Conservation (phyloP, 371 early-diverging fungal species). For the Dichotomocladium elegans region DNA sequence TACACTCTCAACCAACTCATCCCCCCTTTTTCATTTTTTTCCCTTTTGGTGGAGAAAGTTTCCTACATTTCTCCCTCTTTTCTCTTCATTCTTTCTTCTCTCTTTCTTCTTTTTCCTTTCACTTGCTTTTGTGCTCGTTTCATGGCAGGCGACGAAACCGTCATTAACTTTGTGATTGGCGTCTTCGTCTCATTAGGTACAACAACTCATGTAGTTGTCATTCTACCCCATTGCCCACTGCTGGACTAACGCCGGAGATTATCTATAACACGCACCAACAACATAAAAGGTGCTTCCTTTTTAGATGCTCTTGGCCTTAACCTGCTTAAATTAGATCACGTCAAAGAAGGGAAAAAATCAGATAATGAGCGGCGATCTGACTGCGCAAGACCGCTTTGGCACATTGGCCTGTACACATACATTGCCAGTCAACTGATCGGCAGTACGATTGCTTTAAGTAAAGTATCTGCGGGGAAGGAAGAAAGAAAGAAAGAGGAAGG, state of each 20-base stretch:
- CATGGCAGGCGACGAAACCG: conserved; percentile 37
- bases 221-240: too few species aligned
- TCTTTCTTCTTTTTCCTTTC: neutral
- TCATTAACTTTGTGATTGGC: conserved; percentile 58
- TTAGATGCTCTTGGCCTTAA: conserved; percentile 73
- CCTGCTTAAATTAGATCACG: conserved; percentile 65
- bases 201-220: too few species aligned
- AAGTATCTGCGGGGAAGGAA: conserved; percentile 11
- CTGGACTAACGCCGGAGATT: too few species aligned
- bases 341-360: conserved; percentile 48
- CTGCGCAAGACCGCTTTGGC: conserved; percentile 66
- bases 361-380: conserved; percentile 51
- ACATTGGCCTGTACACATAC: conserved; percentile 64
- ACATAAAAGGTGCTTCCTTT: conserved; percentile 41
- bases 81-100: neutral
- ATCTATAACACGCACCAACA: neutral
- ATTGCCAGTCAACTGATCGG: conserved; percentile 63
- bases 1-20: too few species aligned
- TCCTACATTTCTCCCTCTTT: conserved; percentile 6
- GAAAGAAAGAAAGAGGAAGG: conserved; percentile 1
- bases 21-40: conserved; percentile 4
- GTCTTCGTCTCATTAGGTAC: conserved; percentile 57
- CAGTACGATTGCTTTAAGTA: conserved; percentile 67
- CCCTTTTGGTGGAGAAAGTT: conserved; percentile 12
- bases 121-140: conserved; percentile 2